Conservation (phyloP, 148 eudicot species). For the Oxyria digyna region DNA sequence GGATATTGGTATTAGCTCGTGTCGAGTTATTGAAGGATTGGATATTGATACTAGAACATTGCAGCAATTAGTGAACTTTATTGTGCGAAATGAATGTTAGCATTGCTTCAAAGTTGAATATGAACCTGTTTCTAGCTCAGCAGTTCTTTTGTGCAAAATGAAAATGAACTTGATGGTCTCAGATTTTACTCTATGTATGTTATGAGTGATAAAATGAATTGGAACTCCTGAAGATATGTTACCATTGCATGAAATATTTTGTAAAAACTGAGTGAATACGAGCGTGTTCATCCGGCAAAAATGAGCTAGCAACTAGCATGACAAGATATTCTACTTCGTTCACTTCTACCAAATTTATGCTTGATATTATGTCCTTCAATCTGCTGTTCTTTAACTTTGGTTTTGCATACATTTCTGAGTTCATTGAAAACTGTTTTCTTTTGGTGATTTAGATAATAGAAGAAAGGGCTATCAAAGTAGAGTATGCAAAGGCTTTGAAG, state of each 20-base stretch:
- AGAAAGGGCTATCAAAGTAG: constrained; percentile 59
- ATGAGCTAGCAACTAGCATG: background rate
- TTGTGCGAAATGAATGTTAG: background rate
- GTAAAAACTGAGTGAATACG: background rate
- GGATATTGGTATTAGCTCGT: background rate
- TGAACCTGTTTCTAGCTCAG: background rate
- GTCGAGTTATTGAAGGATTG: background rate
- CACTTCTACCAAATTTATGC: no score
- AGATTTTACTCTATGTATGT: background rate
- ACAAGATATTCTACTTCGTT: background rate
- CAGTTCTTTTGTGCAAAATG: background rate
- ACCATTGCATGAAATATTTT: background rate
- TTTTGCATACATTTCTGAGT: background rate
- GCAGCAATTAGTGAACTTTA: no score
- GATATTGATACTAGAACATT: background rate
- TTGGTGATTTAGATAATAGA: constrained; percentile 42
- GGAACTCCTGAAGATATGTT: background rate
- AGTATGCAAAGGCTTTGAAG: constrained; percentile 62
- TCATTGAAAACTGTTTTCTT: background rate
- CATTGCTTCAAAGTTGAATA: background rate
- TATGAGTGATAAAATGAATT: background rate
- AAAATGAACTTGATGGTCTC: background rate
- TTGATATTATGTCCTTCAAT: background rate
- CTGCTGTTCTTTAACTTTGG: background rate
- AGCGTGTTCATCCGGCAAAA: background rate